Evolutionary conservation across 176 grass and related monocot genomes (phyloP).

Genomic region (Dendrocalamus sinicus): DNA sequence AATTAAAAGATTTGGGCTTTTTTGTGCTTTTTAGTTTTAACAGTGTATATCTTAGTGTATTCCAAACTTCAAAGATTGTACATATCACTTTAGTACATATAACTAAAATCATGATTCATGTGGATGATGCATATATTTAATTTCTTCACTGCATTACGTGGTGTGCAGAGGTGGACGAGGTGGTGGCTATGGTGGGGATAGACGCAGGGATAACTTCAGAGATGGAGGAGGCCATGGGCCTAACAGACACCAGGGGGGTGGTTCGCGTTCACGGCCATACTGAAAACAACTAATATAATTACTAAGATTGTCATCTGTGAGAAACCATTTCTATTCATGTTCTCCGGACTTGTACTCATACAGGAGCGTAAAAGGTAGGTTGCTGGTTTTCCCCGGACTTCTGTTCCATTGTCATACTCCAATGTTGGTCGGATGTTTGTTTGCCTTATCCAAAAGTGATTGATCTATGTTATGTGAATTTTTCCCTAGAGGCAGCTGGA

Average conservation of each 20-base stretch:
- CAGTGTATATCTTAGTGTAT: neutral
- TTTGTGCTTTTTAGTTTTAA: neutral
- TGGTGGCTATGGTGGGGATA: conserved; percentile 75
- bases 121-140: conserved; percentile 11
- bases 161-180: conserved; percentile 65
- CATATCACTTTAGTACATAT: neutral
- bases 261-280: conserved; percentile 83
- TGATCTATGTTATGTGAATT: conserved; percentile 77
- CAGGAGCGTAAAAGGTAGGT: conserved; percentile 78
- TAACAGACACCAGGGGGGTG: conserved; percentile 82
- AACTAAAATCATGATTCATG: neutral
- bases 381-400: conserved; percentile 46
- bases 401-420: conserved; percentile 56
- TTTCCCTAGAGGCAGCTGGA: conserved; percentile 85
- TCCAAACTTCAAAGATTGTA: neutral
- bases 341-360: conserved; percentile 76
- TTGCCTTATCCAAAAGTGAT: conserved; percentile 56
- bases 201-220: conserved; percentile 83
- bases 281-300: conserved; percentile 69
- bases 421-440: conserved; percentile 55
- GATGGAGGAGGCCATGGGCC: conserved; percentile 88
- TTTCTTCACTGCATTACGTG: neutral
- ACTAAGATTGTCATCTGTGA: conserved; percentile 82
- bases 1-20: neutral
- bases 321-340: conserved; percentile 85